Percentiles rank a stretch among this genome's conserved stretches.
phyloP scores from a whole-genome alignment of 345 rosid species.

The Brassica carinata region DNA sequence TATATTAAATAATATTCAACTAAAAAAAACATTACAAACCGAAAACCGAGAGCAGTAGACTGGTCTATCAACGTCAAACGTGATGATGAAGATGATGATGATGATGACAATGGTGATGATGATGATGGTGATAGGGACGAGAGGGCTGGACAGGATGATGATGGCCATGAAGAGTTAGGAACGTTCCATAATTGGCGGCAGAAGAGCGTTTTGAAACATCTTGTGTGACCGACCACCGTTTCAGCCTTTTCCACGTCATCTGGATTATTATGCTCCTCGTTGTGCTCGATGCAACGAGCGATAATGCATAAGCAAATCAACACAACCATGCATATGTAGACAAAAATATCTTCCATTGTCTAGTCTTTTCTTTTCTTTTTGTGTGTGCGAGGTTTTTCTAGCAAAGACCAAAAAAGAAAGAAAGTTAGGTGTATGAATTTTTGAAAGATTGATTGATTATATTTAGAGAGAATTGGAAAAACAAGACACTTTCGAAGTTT shows the following conservation, averaged over 20 bases:
- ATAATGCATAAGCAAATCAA: background rate
- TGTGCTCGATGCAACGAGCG: background rate
- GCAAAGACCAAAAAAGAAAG: background rate
- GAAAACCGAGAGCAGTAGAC: background rate
- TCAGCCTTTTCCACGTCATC: background rate
- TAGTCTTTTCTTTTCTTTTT: background rate
- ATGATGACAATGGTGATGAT: too few species aligned
- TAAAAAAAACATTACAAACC: background rate
- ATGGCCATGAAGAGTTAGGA: background rate
- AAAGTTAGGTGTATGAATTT: background rate
- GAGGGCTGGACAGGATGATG: background rate
- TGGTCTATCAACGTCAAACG: background rate
- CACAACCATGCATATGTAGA: background rate
- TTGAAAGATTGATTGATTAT: background rate
- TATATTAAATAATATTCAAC: too few species aligned
- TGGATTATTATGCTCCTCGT: background rate
- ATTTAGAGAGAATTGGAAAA: too few species aligned
- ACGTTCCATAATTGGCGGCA: slow-evolving; percentile 2
- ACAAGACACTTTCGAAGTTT: too few species aligned
- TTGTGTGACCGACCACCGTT: background rate
- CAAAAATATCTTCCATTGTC: background rate
- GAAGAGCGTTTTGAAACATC: background rate
- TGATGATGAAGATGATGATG: background rate
- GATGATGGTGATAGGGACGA: background rate
- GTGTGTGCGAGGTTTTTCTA: background rate